Evolutionary conservation across 2,329 filamentous ascomycete genomes (phyloP).

Genomic region (Colletotrichum tanaceti): DNA sequence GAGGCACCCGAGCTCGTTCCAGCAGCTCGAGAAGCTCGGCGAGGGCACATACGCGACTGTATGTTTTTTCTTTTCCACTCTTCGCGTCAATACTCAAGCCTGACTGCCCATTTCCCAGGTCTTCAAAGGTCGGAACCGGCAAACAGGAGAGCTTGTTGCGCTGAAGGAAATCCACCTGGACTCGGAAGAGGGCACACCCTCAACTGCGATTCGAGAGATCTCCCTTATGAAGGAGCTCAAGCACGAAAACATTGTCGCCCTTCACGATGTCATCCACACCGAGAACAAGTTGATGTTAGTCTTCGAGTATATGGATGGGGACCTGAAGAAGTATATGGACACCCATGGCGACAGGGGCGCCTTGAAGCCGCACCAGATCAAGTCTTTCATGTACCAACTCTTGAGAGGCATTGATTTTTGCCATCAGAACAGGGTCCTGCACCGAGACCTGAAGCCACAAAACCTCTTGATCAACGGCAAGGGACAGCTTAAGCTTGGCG

Average conservation of each 20-base stretch:
- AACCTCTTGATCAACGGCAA: constrained; percentile 96
- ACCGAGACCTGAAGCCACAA: constrained; percentile 95
- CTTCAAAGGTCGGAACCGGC: constrained; percentile 97
- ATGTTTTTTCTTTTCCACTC: constrained; percentile 50
- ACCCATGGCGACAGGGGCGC: constrained; percentile 88
- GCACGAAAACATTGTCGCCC: constrained; percentile 96
- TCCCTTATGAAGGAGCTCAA: constrained; percentile 99
- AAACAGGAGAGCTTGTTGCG: constrained; percentile 95
- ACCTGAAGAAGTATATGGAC: constrained; percentile 99
- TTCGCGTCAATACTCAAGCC: neutral
- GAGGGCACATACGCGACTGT: constrained; percentile 99
- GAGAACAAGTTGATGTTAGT: constrained; percentile 99
- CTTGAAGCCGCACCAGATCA: constrained; percentile 90
- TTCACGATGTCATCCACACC: constrained; percentile 99
- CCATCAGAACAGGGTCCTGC: constrained; percentile 95
- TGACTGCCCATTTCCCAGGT: constrained; percentile 68
- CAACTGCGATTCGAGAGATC: constrained; percentile 97
- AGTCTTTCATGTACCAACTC: constrained; percentile 99
- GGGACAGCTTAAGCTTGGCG: constrained; percentile 89
- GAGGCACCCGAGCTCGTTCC: constrained; percentile 94
- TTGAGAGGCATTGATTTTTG: constrained; percentile 97
- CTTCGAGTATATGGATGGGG: constrained; percentile 98
- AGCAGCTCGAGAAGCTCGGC: constrained; percentile 98
- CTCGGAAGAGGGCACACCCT: constrained; percentile 96
- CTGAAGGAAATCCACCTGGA: constrained; percentile 99